Evolutionary conservation across 495 filamentous ascomycete genomes (phyloP), one percentile per base, ranked within the genome.

Genomic region (Talaromyces borbonicus): DNA sequence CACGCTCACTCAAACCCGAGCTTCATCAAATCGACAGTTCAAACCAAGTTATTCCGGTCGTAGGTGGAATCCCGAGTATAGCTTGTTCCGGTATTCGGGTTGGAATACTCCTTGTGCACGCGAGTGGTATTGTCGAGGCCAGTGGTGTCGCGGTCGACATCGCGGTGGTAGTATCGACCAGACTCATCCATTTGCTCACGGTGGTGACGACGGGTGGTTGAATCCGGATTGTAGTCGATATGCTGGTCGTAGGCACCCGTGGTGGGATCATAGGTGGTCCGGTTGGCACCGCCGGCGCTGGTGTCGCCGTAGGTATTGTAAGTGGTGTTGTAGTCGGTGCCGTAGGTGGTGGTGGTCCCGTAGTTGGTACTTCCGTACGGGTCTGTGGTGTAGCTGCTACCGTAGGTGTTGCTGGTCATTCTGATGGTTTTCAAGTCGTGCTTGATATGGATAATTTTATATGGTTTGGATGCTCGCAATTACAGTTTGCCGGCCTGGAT

Each of bases 181-280:
- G 26, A 52, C 5, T 49, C 41, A 46, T 59, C 55, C 32, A 62
- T 49, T 7, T 60, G 50, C 56, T 68, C 63, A 12, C 63, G 59
- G 31, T 68, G 65, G 48, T 68, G 63, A 32, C 59, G 51, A 18
- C 57, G 56, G 1, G 56, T 50, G n/a, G 30, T 54, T 9, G 52
- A 55, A 12, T 60, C 59, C 25, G 38, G 38, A 27, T 44, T 42
- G 38, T 66, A 68, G 41, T 68, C 65, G 20, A 66, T 51, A 19
- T 66, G 59, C 43, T 68, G 63, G 38, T 66, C 63, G 33, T 68
- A 68, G 19, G 63, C 56, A 9, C 65, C 62, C 19, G 49, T 68
- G 47, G 45, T 51, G 22, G 63, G 65, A 43, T 55, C 50, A 33
- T 58, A 58, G 4, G 49, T 39, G 7, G 50, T 58, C 11, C 40